These are phyloP conservation scores for Mucor mucedo DNA, from an alignment of 371 early-diverging fungal genomes.

Conservation along the genomic window DNA sequence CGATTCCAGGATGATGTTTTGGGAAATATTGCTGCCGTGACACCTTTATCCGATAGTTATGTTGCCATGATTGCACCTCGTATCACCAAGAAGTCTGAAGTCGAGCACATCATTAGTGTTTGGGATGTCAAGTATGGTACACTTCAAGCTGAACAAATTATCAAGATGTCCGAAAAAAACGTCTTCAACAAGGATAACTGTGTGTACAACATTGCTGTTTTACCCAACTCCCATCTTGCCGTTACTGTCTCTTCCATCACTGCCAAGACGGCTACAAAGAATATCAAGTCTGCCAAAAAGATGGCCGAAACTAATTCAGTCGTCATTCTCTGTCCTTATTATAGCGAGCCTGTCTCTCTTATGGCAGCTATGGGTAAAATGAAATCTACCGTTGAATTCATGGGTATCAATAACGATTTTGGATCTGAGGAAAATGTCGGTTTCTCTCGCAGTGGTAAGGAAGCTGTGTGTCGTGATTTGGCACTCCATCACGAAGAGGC, in stretches of 20 bases:
- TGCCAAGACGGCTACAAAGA: slow-evolving; percentile 24
- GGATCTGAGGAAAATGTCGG: slow-evolving; percentile 32
- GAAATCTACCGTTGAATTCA: slow-evolving; percentile 56
- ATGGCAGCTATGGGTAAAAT: slow-evolving; percentile 71
- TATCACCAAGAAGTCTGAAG: slow-evolving; percentile 37
- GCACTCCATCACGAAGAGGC: slow-evolving; percentile 15
- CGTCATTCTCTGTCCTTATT: slow-evolving; percentile 62
- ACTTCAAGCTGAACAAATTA: slow-evolving; percentile 58
- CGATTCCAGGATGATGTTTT: slow-evolving; percentile 28
- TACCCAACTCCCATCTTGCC: slow-evolving; percentile 49
- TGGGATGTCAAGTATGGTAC: slow-evolving; percentile 80
- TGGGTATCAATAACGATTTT: slow-evolving; percentile 40
- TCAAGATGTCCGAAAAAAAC: slow-evolving; percentile 33
- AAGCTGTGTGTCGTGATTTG: slow-evolving; percentile 20
- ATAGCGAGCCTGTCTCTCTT: slow-evolving; percentile 69
- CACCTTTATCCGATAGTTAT: slow-evolving; percentile 57
- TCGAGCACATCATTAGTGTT: slow-evolving; percentile 66
- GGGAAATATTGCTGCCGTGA: slow-evolving; percentile 36
- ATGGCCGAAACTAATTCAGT: slow-evolving; percentile 55
- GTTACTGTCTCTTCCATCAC: slow-evolving; percentile 41
- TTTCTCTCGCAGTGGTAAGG: slow-evolving; percentile 43
- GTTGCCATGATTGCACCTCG: slow-evolving; percentile 60
- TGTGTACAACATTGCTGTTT: slow-evolving; percentile 40
- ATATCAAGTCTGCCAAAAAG: slow-evolving; percentile 37
- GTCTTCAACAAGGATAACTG: slow-evolving; percentile 29